Evolutionary conservation across 345 rosid species (phyloP), one percentile per base, ranked within the genome.

Genomic region (Gossypium thurberi): DNA sequence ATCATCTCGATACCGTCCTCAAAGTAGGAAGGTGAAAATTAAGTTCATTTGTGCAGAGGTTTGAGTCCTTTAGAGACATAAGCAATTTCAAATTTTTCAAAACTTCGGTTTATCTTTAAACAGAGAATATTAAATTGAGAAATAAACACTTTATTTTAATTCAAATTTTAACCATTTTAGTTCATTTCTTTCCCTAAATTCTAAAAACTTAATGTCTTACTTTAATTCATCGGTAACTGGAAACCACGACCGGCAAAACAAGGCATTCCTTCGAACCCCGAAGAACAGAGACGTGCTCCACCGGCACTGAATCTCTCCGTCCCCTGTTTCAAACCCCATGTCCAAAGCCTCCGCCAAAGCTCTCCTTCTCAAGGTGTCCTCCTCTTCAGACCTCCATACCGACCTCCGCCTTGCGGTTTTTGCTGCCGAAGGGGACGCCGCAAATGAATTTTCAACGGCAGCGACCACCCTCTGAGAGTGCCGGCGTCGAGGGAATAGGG

Each of bases 401-500:
- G 40, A 33, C 6, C 40, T 33, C 40, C 40, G 40, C 40, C 40
- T 33, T 33, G 7, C 40, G 40, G 40, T 33, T 33, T 33, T 33
- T 5, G 40, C 40, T 5, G 83, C 80, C 33, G 84, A 71, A n/a
- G 67, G 74, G 50, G 70, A 75, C 13, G 53, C 44, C 17, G 52
- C 53, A 0, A 73, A 76, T 7, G 13, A 46, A 13, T 26, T 2
- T 4, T 71, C 66, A 44, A 73, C 75, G 44, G 73, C 71, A 52
- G 80, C 48, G 68, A 77, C 57, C 4, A 69, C 74, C 58, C 72
- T 77, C 14, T 6, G 70, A 50, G 77, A 53, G 68, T 8, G 71
- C 37, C 85, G 86, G 65, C 91, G 91, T 59, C 88, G 83, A 17
- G 91, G 96, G 75, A 85, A 85, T 78, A 92, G 80, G 71, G 88